Evolutionary conservation across 345 rosid genomes (phyloP).

Genomic region (Cardiospermum halicacabum): DNA sequence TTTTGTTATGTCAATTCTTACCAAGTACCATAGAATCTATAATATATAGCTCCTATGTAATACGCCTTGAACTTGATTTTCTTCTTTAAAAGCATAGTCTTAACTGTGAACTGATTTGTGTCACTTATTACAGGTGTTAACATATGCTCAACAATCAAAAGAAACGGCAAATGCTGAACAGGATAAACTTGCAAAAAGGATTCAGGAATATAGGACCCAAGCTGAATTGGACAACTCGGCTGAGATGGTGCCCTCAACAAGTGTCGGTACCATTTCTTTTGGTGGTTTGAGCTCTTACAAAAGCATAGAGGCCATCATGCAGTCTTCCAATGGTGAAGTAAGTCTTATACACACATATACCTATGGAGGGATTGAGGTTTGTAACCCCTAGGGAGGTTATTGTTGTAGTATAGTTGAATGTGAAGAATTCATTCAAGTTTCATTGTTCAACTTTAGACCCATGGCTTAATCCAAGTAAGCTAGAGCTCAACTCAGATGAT

Average conservation of each 20-base stretch:
- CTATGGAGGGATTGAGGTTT: too few species aligned
- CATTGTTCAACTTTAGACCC: too few species aligned
- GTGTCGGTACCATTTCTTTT: slow-evolving; percentile 35
- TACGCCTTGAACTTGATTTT: background rate
- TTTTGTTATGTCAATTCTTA: too few species aligned
- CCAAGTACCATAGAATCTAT: background rate
- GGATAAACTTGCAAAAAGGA: slow-evolving; percentile 76
- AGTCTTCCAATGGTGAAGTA: slow-evolving; percentile 62
- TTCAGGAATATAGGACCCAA: slow-evolving; percentile 87
- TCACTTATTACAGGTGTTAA: slow-evolving; percentile 49
- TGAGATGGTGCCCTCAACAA: slow-evolving; percentile 35
- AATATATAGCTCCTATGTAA: background rate
- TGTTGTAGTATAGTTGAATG: too few species aligned
- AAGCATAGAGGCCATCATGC: slow-evolving; percentile 47
- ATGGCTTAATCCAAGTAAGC: too few species aligned
- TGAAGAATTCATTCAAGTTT: too few species aligned
- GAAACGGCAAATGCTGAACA: slow-evolving; percentile 70
- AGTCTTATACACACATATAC: slow-evolving; percentile 7
- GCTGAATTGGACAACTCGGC: slow-evolving; percentile 59
- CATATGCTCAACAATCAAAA: slow-evolving; percentile 81
- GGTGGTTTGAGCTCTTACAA: slow-evolving; percentile 42
- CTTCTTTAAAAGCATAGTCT: slow-evolving; percentile 1
- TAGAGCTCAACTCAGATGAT: background rate
- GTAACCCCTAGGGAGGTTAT: too few species aligned
- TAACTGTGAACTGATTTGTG: background rate